Evolutionary conservation across 2,329 filamentous ascomycete species (phyloP).

Genomic region (Stagonosporopsis vannaccii): DNA sequence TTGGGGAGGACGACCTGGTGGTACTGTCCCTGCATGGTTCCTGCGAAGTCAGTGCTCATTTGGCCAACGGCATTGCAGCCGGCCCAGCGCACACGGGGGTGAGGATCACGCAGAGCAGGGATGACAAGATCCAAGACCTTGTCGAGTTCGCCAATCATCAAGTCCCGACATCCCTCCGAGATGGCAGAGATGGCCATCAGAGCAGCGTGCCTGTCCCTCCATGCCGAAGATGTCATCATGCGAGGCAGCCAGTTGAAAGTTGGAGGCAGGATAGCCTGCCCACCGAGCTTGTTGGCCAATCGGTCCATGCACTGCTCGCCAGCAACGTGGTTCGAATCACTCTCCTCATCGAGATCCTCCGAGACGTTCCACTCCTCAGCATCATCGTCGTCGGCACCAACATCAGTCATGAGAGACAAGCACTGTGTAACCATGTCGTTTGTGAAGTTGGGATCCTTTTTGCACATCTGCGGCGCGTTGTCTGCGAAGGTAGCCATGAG

Average conservation of each 20-base stretch:
- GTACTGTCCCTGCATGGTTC: constrained; percentile 96
- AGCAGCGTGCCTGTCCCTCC: constrained; percentile 94
- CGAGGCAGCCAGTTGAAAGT: constrained; percentile 97
- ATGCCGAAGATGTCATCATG: constrained; percentile 95
- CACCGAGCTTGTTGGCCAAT: constrained; percentile 94
- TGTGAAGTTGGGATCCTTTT: constrained; percentile 90
- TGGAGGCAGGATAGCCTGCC: constrained; percentile 87
- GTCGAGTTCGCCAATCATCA: constrained; percentile 94
- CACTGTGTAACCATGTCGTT: constrained; percentile 98
- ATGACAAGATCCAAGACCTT: constrained; percentile 96
- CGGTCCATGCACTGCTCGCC: constrained; percentile 99
- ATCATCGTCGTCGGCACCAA: constrained; percentile 93
- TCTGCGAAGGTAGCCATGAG: constrained; percentile 98
- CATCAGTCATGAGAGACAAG: constrained; percentile 96
- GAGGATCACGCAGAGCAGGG: constrained; percentile 85
- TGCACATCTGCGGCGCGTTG: constrained; percentile 91
- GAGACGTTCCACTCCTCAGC: constrained; percentile 90
- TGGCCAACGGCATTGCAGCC: constrained; percentile 98
- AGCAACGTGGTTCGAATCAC: constrained; percentile 95
- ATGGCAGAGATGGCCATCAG: constrained; percentile 99
- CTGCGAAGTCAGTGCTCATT: constrained; percentile 99
- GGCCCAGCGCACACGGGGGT: constrained; percentile 94
- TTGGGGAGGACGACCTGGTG: constrained; percentile 86
- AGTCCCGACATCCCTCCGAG: constrained; percentile 92
- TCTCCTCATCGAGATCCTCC: constrained; percentile 97